Conservation (phyloP, 176 grass and related monocot species). For the Musa acuminata region DNA sequence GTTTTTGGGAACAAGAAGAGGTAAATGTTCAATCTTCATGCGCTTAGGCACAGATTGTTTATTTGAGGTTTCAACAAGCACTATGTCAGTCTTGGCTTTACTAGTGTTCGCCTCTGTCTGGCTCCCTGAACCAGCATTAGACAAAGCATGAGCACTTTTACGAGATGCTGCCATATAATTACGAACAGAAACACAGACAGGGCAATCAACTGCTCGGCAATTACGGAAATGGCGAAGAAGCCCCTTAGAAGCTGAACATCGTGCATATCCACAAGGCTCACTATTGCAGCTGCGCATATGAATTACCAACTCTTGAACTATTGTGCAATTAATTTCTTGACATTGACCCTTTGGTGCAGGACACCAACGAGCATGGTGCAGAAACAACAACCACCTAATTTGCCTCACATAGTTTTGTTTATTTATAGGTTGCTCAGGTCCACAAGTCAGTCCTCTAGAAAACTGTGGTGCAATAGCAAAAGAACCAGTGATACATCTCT, state of each 20-base stretch:
- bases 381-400: constrained; percentile 60
- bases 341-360: constrained; percentile 57
- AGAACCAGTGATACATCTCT: constrained; percentile 33
- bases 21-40: constrained; percentile 37
- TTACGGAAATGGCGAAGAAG: constrained; percentile 54
- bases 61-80: constrained; percentile 48
- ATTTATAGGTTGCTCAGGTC: constrained; percentile 31
- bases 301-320: constrained; percentile 60
- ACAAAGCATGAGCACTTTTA: constrained; percentile 30
- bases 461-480: constrained; percentile 13
- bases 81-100: constrained; percentile 57
- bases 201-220: constrained; percentile 62
- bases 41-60: constrained; percentile 58
- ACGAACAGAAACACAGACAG: constrained; percentile 59
- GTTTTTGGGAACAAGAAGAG: constrained; percentile 27
- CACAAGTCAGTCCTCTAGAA: constrained; percentile 7
- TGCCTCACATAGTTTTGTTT: constrained; percentile 57
- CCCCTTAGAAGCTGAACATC: constrained; percentile 47
- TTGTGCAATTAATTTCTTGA: constrained; percentile 56
- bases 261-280: constrained; percentile 45
- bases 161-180: constrained; percentile 38
- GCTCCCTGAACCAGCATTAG: constrained; percentile 19
- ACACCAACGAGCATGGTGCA: constrained; percentile 78
- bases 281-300: constrained; percentile 61
- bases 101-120: constrained; percentile 21